Evolutionary conservation across 352 stramenopile species (phyloP).

Genomic region (Phytopythium delawarense): DNA sequence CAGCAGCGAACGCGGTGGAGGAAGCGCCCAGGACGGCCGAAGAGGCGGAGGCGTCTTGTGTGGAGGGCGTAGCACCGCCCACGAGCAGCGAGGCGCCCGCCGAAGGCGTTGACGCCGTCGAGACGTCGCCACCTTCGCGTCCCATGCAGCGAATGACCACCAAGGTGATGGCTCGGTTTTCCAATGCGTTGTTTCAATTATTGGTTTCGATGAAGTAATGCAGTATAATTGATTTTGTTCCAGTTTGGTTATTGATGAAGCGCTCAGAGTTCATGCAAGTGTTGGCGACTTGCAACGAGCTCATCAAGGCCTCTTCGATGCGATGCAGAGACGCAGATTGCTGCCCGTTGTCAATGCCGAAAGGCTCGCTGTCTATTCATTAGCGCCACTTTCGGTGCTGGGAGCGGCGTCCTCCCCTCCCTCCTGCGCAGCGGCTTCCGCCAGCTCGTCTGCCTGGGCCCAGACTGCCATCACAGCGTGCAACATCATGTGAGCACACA

Average conservation of each 20-base stretch:
- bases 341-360: background rate
- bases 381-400: background rate
- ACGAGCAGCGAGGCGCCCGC: background rate
- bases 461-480: constrained; percentile 40
- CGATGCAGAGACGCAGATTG: background rate
- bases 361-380: background rate
- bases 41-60: background rate
- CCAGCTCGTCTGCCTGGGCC: constrained; percentile 43
- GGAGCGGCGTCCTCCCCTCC: background rate
- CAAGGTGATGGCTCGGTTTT: too few species aligned
- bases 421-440: constrained; percentile 11
- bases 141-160: background rate
- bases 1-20: background rate
- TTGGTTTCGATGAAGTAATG: too few species aligned
- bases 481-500: background rate
- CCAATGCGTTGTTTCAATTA: too few species aligned
- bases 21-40: background rate
- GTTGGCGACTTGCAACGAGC: too few species aligned
- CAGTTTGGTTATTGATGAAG: too few species aligned
- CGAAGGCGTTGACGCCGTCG: background rate
- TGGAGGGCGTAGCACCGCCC: background rate
- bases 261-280: too few species aligned
- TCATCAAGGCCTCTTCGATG: background rate
- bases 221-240: too few species aligned
- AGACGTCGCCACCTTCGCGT: background rate